Base-by-base conservation (phyloP, 2,329 filamentous ascomycete genomes). In the Ceratocystis destructans region DNA sequence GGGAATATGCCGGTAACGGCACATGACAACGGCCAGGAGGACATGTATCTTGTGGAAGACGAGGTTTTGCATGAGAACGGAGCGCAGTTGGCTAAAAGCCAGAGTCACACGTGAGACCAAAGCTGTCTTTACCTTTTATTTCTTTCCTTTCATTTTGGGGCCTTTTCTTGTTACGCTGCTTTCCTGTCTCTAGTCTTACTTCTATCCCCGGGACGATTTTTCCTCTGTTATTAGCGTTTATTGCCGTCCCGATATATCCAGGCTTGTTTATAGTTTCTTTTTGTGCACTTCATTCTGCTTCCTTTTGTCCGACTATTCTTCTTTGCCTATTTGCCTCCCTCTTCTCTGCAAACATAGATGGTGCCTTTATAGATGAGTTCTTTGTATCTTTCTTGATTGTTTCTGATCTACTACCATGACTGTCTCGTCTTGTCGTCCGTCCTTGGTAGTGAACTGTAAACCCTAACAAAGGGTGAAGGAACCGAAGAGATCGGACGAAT, bases 11-110 rank as follows among this genome's bases (percentile, higher is more conserved):
- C 33, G 41, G 53, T 68, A 15, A 68, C 66, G 28, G 64, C 50
- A 28, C 64, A 66, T n/a, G 64, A 44, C 28, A 68, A 68, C 48
- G 66, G 66, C 8, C 44, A 44, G 4, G 66, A 68, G 44, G 66
- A 68, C n/a, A 65, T 68, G 64, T 68, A 65, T 31, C 53, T 68
- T 31, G 66, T 68, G 17, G 66, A 68, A 15, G 64, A 66, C 31
- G 64, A 63, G 41, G 63, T 45, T 22, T 15, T 31, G n/a, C 55
- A 59, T 17, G 55, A 41, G 37, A 41, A 41, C 10, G 10, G 55
- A 3, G 17, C 55, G 7, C 55, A 22, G 20, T 28, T 59, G 55
- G 31, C 15, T 1, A 59, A n/a, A 7, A 59, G 55, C 55, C 55
- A n/a, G 28, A 59, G 55, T 12, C 28, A 59, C 55, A 33, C 55